phyloP scores from a whole-genome alignment of 116 monocot species.

The Phalaenopsis hybrid region DNA sequence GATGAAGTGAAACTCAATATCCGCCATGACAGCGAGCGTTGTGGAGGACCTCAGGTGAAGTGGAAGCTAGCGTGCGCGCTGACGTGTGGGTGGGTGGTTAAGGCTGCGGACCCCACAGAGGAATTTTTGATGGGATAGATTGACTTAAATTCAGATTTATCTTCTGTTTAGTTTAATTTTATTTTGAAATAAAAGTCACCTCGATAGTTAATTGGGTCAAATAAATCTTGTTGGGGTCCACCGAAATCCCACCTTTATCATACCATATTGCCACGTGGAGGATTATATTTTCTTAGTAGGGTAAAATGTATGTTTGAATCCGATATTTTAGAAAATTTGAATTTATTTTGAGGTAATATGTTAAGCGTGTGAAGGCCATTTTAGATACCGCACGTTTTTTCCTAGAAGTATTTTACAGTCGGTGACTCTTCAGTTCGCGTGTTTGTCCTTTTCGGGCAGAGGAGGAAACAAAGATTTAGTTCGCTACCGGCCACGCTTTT shows the following conservation, averaged over 20 bases:
- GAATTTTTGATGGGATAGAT: no score
- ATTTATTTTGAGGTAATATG: no score
- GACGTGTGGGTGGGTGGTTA: not conserved
- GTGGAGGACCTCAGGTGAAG: not conserved
- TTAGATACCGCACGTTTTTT: not conserved
- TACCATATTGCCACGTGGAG: not conserved
- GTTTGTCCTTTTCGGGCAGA: not conserved
- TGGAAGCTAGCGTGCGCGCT: not conserved
- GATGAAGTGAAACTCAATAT: not conserved
- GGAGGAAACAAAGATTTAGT: not conserved
- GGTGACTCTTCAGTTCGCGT: not conserved
- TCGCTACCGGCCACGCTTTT: not conserved
- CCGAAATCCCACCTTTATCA: no score
- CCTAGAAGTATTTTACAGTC: not conserved
- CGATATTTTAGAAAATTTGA: no score
- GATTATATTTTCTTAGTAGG: no score
- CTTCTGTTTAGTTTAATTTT: no score
- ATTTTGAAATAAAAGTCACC: no score
- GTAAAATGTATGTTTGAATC: no score
- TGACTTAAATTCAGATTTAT: no score
- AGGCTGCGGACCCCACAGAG: not conserved
- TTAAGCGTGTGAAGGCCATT: no score
- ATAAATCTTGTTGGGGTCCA: no score
- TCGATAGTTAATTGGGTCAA: no score
- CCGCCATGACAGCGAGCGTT: not conserved